Evolutionary conservation across 192 early-diverging fungal species (phyloP), one percentile per base, ranked within the genome.

Genomic region (Backusella australiensis): DNA sequence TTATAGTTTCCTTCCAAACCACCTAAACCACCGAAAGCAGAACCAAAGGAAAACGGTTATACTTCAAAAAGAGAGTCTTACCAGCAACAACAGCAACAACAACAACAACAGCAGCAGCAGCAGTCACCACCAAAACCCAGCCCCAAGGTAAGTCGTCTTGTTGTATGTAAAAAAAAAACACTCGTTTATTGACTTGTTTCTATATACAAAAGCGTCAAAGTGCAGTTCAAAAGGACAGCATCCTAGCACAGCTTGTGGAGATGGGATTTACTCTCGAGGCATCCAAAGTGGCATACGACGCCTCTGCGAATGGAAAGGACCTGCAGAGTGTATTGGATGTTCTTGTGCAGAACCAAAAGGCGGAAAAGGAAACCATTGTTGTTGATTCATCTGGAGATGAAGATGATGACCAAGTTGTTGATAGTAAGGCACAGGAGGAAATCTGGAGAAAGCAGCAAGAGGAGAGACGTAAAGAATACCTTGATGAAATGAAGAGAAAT

Each of bases 241-340:
- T 39, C 17, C 32, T 72, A 29, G 44, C 36, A 17, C 38, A 32
- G 6, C 41, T 72, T 17, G 21, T 72, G 29, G 70, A 72, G 15
- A 72, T 72, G 70, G 70, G 70, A 34, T 72, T 72, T 52, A 44
- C 39, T 9, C 12, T 72, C 0, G 70, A 72, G 17, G 70, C 39
- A 32, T 72, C 70, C 12, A 72, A 52, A 19, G 70, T 72, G 12
- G 70, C 70, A 32, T 72, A 34, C 9, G 70, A 46, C 23, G 70
- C 42, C 17, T 46, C 41, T 12, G 7, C 23, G 6, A 49, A 49
- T 12, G 70, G 44, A 34, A 72, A 49, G 14, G 70, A 72, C 29
- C 70, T 72, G 17, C 70, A 72, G 26, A 44, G 29, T 46, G 70
- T 44, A 44, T 39, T 72, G 6, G 44, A 49, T 72, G 39, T 72